Conservation (phyloP, 2,329 filamentous ascomycete genomes). For the Stagonosporopsis cucurbitacearum region DNA sequence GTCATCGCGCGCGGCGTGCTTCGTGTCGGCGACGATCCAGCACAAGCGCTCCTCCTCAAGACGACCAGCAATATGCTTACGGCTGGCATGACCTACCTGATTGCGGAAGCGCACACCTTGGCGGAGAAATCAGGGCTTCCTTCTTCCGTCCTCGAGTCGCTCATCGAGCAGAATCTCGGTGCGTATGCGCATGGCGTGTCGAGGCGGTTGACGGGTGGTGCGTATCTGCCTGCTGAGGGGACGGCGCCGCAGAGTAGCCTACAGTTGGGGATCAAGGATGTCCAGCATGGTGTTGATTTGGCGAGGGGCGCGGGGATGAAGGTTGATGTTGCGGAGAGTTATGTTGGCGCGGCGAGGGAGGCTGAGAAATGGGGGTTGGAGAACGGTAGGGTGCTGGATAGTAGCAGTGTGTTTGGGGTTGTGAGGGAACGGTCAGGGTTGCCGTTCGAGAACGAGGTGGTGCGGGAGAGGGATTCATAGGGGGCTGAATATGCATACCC, state of each 20-base stretch:
- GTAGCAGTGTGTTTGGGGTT: conserved; percentile 59
- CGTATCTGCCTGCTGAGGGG: conserved; percentile 33
- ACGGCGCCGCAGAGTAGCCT: conserved; percentile 57
- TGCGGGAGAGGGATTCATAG: conserved; percentile 26
- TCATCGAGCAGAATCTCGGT: conserved; percentile 49
- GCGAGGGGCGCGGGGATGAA: conserved; percentile 51
- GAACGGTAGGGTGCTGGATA: conserved; percentile 53
- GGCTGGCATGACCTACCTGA: conserved; percentile 57
- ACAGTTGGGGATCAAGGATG: conserved; percentile 60
- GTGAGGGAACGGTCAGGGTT: conserved; percentile 54
- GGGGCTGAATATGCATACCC: no score
- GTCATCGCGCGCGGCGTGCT: conserved; percentile 53
- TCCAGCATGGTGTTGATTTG: conserved; percentile 56
- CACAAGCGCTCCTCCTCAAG: conserved; percentile 57
- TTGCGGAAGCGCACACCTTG: conserved; percentile 59
- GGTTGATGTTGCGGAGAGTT: conserved; percentile 54
- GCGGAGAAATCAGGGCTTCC: conserved; percentile 56
- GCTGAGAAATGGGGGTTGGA: conserved; percentile 51
- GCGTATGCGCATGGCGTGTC: conserved; percentile 34
- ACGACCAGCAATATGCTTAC: conserved; percentile 59
- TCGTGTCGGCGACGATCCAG: conserved; percentile 52
- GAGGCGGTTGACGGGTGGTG: conserved; percentile 35
- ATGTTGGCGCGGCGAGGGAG: conserved; percentile 52
- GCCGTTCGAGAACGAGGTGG: conserved; percentile 52
- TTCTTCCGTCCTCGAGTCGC: conserved; percentile 50